Evolutionary conservation across 1,284 basidiomycete species (phyloP).

Genomic region (Moesziomyces parantarcticus): DNA sequence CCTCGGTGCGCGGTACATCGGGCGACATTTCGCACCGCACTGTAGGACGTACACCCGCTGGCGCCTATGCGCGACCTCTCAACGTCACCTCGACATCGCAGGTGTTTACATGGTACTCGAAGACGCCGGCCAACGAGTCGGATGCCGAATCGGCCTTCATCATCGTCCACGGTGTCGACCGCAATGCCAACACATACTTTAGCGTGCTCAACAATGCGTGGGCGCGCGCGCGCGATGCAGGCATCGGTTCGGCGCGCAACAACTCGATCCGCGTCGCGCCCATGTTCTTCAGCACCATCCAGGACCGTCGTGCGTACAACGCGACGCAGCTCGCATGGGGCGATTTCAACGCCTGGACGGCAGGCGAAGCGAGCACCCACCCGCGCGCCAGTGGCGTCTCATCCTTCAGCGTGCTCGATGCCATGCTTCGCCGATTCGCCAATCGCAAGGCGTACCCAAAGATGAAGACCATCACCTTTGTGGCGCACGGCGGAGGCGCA

Average conservation of each 20-base stretch:
- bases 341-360: constrained; percentile 55
- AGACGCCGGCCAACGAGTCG: constrained; percentile 38
- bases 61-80: constrained; percentile 30
- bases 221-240: constrained; percentile 19
- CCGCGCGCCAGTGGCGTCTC: constrained; percentile 25
- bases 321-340: constrained; percentile 44
- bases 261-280: constrained; percentile 56
- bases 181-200: constrained; percentile 55
- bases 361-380: constrained; percentile 42
- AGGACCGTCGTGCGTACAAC: constrained; percentile 34
- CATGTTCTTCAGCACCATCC: constrained; percentile 49
- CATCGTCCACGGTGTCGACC: constrained; percentile 52
- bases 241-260: constrained; percentile 13
- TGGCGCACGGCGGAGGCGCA: constrained; percentile 60
- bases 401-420: constrained; percentile 42
- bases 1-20: constrained; percentile 19
- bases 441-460: constrained; percentile 41
- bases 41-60: constrained; percentile 13
- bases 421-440: constrained; percentile 33
- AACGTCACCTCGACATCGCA: constrained; percentile 4
- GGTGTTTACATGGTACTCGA: constrained; percentile 52
- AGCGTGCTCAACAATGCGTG: constrained; percentile 41
- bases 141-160: constrained; percentile 50
- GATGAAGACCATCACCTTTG: constrained; percentile 57
- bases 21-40: constrained; percentile 13